Evolutionary conservation across 169 alveolate species (phyloP).

Genomic region (Plasmodium coatneyi): DNA sequence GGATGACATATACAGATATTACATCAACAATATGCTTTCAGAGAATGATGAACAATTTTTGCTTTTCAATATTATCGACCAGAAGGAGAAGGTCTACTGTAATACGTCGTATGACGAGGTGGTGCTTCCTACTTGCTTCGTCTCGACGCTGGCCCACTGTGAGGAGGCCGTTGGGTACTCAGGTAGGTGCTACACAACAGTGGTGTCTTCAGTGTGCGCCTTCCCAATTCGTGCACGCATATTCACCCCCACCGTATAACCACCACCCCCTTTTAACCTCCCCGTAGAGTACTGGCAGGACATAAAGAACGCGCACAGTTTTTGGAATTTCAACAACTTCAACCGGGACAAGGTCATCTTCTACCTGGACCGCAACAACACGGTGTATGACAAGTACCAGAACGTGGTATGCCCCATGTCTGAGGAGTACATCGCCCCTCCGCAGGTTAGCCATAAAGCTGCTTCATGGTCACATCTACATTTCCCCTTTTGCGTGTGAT

Average conservation of each 20-base stretch:
- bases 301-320: slow-evolving; percentile 69
- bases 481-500: neutral
- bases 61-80: slow-evolving; percentile 46
- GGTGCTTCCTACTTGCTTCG: slow-evolving; percentile 68
- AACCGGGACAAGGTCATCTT: slow-evolving; percentile 27
- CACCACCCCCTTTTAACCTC: neutral
- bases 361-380: slow-evolving; percentile 40
- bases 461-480: neutral
- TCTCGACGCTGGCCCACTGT: neutral
- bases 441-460: slow-evolving; percentile 1
- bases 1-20: slow-evolving; percentile 37
- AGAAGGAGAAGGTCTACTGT: slow-evolving; percentile 52
- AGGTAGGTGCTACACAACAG: neutral
- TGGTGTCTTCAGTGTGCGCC: neutral
- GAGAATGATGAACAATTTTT: slow-evolving; percentile 71
- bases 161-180: neutral
- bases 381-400: slow-evolving; percentile 36
- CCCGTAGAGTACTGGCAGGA: slow-evolving; percentile 56
- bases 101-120: slow-evolving; percentile 46
- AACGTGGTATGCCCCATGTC: slow-evolving; percentile 17
- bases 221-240: no score
- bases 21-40: slow-evolving; percentile 51
- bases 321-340: slow-evolving; percentile 63
- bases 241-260: neutral
- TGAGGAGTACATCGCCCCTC: slow-evolving; percentile 43